phyloP scores from a whole-genome alignment of 441 rosid genomes.

The Bruguiera hainesii region DNA sequence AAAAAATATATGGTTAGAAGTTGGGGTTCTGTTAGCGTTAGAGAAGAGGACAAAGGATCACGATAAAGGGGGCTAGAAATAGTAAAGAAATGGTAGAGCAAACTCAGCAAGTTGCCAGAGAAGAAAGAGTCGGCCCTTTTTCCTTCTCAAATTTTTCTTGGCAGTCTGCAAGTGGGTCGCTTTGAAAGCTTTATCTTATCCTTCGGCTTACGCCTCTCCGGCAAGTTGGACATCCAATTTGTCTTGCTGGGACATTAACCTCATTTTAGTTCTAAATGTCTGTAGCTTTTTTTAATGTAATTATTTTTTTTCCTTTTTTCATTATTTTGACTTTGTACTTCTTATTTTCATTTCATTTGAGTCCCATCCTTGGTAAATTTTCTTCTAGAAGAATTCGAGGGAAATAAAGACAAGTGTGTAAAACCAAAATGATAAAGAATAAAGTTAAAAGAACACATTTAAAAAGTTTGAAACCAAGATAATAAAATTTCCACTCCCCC shows the following conservation, averaged over 20 bases:
- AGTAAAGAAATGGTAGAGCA: background rate
- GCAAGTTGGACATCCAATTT: slow-evolving; percentile 18
- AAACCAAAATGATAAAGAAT: too few relatives aligned
- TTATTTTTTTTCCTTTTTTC: too few relatives aligned
- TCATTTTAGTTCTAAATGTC: too few relatives aligned
- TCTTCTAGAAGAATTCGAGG: too few relatives aligned
- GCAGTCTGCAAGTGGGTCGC: slow-evolving; percentile 1
- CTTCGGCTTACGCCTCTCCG: slow-evolving; percentile 19
- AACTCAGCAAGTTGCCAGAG: background rate
- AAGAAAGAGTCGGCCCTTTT: background rate
- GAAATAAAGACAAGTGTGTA: too few relatives aligned
- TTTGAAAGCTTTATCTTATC: slow-evolving; percentile 22
- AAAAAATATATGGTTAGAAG: background rate
- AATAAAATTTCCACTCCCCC: too few relatives aligned
- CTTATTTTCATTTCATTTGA: background rate
- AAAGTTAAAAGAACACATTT: too few relatives aligned
- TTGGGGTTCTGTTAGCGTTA: background rate
- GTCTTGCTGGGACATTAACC: too few relatives aligned
- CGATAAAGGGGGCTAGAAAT: slow-evolving; percentile 19
- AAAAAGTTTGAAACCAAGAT: too few relatives aligned
- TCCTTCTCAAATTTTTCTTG: background rate
- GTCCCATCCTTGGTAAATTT: background rate
- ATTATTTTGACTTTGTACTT: too few relatives aligned
- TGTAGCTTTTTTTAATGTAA: too few relatives aligned
- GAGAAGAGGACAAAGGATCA: slow-evolving; percentile 15